A percentile compares a stretch with the other conserved stretches of the same genome.
These are phyloP conservation scores for Boehmeria nivea DNA, from an alignment of 306 rosid species.

Conservation along the genomic window DNA sequence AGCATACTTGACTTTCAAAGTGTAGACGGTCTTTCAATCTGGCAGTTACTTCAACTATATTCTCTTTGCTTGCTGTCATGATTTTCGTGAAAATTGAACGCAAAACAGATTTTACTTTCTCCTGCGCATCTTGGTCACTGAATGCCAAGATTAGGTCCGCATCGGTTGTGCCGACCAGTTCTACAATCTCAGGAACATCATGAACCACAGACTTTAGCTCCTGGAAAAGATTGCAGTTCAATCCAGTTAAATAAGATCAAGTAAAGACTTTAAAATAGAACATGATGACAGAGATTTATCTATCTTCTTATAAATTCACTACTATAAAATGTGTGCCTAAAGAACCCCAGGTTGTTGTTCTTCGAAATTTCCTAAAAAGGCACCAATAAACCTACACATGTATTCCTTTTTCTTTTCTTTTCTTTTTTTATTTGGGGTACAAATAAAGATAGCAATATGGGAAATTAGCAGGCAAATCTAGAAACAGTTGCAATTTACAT, in stretches of 20 bases:
- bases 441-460: no score
- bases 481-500: no score
- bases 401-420: no score
- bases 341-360: no score
- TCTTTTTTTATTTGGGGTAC: no score
- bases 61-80: conserved; percentile 68
- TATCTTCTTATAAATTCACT: neutral
- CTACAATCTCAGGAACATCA: conserved; percentile 67
- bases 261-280: neutral
- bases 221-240: conserved; percentile 29
- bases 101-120: conserved; percentile 48
- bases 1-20: conserved; percentile 55
- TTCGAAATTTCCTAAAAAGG: no score
- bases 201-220: conserved; percentile 74
- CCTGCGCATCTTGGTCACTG: conserved; percentile 47
- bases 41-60: conserved; percentile 42
- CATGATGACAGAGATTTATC: neutral
- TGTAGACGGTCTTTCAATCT: conserved; percentile 57
- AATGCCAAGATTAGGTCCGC: conserved; percentile 39
- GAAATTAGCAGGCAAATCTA: no score
- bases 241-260: neutral
- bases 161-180: conserved; percentile 57
- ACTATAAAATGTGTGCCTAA: no score
- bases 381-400: no score
- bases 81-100: conserved; percentile 59